Base-by-base conservation (phyloP, 169 alveolate genomes). In the Blepharisma undulans region DNA sequence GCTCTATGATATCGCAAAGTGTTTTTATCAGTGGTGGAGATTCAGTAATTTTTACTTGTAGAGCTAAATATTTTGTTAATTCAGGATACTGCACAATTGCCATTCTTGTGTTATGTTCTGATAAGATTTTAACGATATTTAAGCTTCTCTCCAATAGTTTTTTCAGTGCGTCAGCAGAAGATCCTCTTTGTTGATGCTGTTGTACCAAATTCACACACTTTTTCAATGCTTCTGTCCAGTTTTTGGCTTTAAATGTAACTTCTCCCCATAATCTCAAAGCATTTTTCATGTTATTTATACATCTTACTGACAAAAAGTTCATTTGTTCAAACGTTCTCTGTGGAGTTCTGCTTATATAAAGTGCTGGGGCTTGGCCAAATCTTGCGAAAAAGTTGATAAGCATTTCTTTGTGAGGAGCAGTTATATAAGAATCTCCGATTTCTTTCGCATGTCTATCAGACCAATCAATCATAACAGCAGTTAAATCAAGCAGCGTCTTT, bases 361-460 rank as follows among this genome's bases (percentile, higher is more conserved):
- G 30, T 22, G 91, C 91, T 71, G 91, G 91, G 8, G 91, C 91
- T 72, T 86, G 84, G 72, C 91, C 91, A 32, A 86, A 86, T 72
- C 91, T 86, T 86, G 91, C 91, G 61, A 86, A 86, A 32, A 86
- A 86, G 91, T 86, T 86, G 8, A 86, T 86, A 19, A 86, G 91
- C 91, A 86, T 86, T 72, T 86, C 91, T 72, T 86, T 86, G 30
- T 86, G 91, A 7, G 66, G 72, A 72, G 91, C 32, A 19, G 48
- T 30, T 22, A 86, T 61, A 32, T 86, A 86, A 71, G 84, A 61
- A 21, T 86, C 91, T 79, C 80, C 80, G 48, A n/a, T 71, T 27
- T 86, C 91, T 25, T 72, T 36, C 7, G 84, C 29, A 7, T 86
- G 91, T 27, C 72, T 3, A 22, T 72, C 76, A 22, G 91, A 86